Conservation (phyloP, 176 grass and related monocot genomes). For the Raddia guianensis region DNA sequence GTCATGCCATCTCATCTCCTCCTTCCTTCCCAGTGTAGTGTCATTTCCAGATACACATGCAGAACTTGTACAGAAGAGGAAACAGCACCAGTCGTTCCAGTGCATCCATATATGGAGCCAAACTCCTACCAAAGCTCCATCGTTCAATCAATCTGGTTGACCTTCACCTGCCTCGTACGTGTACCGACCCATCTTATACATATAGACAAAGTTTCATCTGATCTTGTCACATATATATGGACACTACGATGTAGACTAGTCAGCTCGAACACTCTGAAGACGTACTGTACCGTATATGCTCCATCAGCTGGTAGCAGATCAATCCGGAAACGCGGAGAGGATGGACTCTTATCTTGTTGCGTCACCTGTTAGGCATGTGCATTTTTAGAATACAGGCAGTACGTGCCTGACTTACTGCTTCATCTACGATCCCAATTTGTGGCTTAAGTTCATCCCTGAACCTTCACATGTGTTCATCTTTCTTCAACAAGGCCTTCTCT, state of each 20-base stretch:
- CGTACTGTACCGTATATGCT: neutral
- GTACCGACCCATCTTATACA: neutral
- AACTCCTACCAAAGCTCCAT: too few relatives aligned
- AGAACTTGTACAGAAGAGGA: neutral
- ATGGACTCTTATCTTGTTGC: neutral
- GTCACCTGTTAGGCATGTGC: neutral
- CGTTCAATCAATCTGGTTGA: neutral
- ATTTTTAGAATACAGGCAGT: neutral
- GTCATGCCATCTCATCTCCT: neutral
- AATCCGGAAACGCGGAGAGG: neutral
- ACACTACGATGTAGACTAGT: slow-evolving; percentile 21
- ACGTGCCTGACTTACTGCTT: too few relatives aligned
- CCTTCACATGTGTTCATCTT: too few relatives aligned
- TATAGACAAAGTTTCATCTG: neutral
- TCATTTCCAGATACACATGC: slow-evolving; percentile 33
- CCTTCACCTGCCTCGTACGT: neutral
- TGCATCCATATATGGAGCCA: neutral
- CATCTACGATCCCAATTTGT: too few relatives aligned
- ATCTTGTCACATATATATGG: neutral
- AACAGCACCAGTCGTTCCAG: neutral
- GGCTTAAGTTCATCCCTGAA: too few relatives aligned
- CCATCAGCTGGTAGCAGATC: neutral
- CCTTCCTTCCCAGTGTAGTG: neutral
- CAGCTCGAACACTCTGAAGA: neutral
- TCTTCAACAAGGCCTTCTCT: too few relatives aligned